Evolutionary conservation across 2,329 filamentous ascomycete genomes (phyloP), one percentile per base, ranked within the genome.

Genomic region (Podosphaera fusca): DNA sequence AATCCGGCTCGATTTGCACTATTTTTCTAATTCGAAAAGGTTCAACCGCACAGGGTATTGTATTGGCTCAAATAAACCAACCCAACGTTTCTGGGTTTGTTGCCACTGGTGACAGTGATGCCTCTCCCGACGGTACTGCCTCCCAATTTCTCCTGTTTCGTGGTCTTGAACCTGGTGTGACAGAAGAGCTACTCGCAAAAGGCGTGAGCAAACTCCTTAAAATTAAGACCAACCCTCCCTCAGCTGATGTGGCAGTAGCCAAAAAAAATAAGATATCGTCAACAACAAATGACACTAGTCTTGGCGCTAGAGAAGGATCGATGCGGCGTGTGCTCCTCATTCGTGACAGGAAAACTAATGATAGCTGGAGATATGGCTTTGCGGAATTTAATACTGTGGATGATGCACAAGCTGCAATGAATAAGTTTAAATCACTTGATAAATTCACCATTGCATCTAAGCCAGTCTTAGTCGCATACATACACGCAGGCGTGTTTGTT

Each of bases 401-500:
- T 66, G 85, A 92, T 67, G 85, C 87, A 1, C 76, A 81, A 67
- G 82, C 81, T 30, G 87, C 87, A 3, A 71, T 89, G 65, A 74
- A 76, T 30, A 86, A 87, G 62, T 83, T 84, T 63, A 79, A 79
- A 45, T 82, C 81, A 38, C 79, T 82, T 34, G 79, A 85, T 9
- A 83, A 81, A 55, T 90, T 90, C 64, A 87, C 82, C 1, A 86
- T 92, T 60, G 82, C 81, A 0, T 86, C 82, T 2, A 82, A 80
- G 61, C 78, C 81, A 0, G 83, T 87, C 14, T 74, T 78, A 9
- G 75, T 87, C 31, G 83, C 78, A 49, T 87, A 84, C 62, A 88
- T 89, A 45, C 86, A 92, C 61, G 79, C 85, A n/a, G 86, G 86
- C 4, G 85, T 92, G 2, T 92, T 94, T 64, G 78, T 89, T 10